These are phyloP conservation scores for Zymoseptoria pseudotritici DNA, from an alignment of 2,329 filamentous ascomycete genomes.

Conservation along the genomic window DNA sequence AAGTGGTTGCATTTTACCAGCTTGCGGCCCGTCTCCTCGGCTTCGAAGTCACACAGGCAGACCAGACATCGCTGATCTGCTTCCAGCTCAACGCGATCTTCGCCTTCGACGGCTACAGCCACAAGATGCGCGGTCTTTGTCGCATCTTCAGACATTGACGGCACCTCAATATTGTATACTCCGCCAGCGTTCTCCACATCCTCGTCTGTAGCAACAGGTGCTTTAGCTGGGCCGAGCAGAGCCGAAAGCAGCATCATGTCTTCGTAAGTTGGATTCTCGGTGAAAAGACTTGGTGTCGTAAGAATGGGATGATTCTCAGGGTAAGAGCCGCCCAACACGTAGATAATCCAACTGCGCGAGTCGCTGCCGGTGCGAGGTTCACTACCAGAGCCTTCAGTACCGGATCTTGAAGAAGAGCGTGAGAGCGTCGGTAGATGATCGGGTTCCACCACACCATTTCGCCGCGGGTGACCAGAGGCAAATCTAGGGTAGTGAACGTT, in stretches of 20 bases:
- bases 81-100: conserved; percentile 27
- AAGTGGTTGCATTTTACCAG: conserved; percentile 58
- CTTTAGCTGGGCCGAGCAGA: conserved; percentile 59
- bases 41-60: conserved; percentile 59
- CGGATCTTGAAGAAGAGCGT: conserved; percentile 22
- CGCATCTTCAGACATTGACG: conserved; percentile 12
- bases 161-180: conserved; percentile 45
- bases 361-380: conserved; percentile 31
- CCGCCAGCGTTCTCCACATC: conserved; percentile 58
- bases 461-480: conserved; percentile 53
- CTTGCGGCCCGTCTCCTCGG: conserved; percentile 52
- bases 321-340: conserved; percentile 62
- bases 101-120: conserved; percentile 26
- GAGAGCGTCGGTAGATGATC: conserved; percentile 46
- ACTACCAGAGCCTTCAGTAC: conserved; percentile 23
- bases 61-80: conserved; percentile 53
- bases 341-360: conserved; percentile 63
- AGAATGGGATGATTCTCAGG: conserved; percentile 64
- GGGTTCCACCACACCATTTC: conserved; percentile 56
- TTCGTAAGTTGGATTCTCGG: conserved; percentile 63
- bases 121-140: conserved; percentile 24
- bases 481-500: conserved; percentile 44
- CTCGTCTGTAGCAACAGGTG: conserved; percentile 58
- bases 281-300: conserved; percentile 62
- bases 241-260: conserved; percentile 64